Percentiles rank a stretch among this genome's conserved stretches.
phyloP scores from a whole-genome alignment of 2,329 filamentous ascomycete genomes.

The Nothopassalora personata region DNA sequence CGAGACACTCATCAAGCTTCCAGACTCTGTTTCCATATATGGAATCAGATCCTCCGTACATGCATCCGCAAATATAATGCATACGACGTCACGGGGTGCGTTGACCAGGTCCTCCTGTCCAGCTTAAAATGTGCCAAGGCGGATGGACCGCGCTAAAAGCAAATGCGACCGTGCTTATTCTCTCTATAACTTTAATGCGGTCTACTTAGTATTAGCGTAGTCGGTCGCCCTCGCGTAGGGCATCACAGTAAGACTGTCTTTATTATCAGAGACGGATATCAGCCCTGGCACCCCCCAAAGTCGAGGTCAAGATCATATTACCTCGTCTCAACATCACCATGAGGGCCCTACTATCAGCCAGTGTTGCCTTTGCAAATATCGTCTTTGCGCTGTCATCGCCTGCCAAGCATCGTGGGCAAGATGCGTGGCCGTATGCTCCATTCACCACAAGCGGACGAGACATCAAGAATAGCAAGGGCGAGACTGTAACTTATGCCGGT shows the following conservation, averaged over 20 bases:
- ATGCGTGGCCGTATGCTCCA: conserved; percentile 24
- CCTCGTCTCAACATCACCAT: background rate
- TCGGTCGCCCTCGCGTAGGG: no score
- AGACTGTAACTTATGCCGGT: conserved; percentile 45
- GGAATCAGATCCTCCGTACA: no score
- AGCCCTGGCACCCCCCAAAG: background rate
- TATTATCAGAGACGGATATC: background rate
- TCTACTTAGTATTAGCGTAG: no score
- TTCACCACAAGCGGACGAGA: conserved; percentile 26
- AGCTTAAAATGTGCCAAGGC: no score
- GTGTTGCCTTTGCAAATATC: background rate
- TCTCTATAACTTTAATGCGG: no score
- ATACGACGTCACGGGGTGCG: no score
- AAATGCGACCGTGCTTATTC: no score
- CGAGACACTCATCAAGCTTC: no score
- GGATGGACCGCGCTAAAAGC: no score
- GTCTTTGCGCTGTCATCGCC: conserved; percentile 3
- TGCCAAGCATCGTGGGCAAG: background rate
- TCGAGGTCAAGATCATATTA: background rate
- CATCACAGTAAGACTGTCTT: background rate
- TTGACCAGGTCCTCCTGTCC: no score
- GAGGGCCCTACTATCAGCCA: background rate
- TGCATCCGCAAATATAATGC: no score
- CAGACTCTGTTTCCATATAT: no score
- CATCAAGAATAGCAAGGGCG: conserved; percentile 33